Evolutionary conservation across 768 basidiomycete species (phyloP).

Genomic region (Macrolepiota dolichaula): DNA sequence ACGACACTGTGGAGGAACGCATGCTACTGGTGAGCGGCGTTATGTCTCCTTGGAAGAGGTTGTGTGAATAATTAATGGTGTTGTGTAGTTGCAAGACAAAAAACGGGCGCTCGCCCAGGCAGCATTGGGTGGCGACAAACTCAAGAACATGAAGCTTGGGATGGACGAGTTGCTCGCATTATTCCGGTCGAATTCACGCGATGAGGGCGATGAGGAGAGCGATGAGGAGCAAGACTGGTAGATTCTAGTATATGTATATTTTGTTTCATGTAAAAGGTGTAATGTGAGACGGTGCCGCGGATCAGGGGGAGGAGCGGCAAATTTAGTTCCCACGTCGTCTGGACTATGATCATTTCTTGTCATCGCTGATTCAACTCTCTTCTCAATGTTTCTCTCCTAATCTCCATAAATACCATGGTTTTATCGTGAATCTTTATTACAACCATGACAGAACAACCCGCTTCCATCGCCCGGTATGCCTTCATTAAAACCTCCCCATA

Average conservation of each 20-base stretch:
- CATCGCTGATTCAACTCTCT: slow-evolving; percentile 12
- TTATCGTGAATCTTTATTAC: slow-evolving; percentile 17
- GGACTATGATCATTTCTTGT: slow-evolving; percentile 13
- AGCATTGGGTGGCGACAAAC: slow-evolving; percentile 83
- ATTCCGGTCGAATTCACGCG: slow-evolving; percentile 56
- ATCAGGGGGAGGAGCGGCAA: slow-evolving; percentile 7
- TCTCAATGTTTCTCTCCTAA: slow-evolving; percentile 9
- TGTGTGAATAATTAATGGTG: slow-evolving; percentile 3
- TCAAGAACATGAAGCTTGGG: slow-evolving; percentile 80
- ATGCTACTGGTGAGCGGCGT: slow-evolving; percentile 57
- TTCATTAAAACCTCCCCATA: slow-evolving; percentile 15
- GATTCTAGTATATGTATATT: background rate
- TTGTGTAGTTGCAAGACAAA: slow-evolving; percentile 75
- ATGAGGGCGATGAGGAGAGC: slow-evolving; percentile 62
- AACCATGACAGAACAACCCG: slow-evolving; percentile 43
- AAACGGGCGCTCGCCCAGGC: slow-evolving; percentile 84
- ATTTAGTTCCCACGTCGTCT: slow-evolving; percentile 13
- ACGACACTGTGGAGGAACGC: slow-evolving; percentile 83
- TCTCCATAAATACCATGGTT: slow-evolving; percentile 25
- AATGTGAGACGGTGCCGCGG: slow-evolving; percentile 11
- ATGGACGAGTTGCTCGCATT: slow-evolving; percentile 84
- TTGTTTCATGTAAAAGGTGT: background rate
- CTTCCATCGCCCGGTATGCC: slow-evolving; percentile 40
- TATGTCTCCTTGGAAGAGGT: background rate
- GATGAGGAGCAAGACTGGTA: slow-evolving; percentile 38